These are phyloP conservation scores for Plantago ovata DNA, from an alignment of 257 asterid species.

Conservation along the genomic window DNA sequence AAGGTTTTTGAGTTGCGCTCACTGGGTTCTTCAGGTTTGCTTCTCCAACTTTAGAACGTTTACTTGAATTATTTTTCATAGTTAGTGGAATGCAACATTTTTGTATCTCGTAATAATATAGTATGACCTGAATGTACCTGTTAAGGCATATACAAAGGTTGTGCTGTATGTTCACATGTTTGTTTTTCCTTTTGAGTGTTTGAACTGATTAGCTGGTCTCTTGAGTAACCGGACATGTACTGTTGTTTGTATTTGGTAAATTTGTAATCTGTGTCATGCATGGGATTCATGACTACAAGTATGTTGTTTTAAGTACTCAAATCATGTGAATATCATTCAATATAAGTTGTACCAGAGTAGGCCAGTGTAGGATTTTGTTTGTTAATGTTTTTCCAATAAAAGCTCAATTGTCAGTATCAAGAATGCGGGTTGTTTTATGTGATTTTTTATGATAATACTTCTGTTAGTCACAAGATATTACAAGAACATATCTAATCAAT, in stretches of 20 bases:
- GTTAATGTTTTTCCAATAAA: neutral
- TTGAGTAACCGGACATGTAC: neutral
- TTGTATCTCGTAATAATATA: no score
- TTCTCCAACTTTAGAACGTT: conserved; percentile 10
- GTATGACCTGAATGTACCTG: no score
- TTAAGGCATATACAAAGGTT: no score
- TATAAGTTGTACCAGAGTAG: neutral
- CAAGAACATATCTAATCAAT: no score
- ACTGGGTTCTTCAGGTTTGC: conserved; percentile 66
- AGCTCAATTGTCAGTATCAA: no score
- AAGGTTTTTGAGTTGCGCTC: conserved; percentile 69
- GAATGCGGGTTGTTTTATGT: no score
- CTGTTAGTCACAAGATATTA: no score
- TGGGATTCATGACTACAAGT: no score
- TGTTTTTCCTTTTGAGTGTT: neutral
- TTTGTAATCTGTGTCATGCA: no score
- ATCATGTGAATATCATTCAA: neutral
- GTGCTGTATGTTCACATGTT: neutral
- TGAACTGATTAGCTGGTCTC: neutral
- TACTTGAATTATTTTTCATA: neutral
- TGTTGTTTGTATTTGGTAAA: no score
- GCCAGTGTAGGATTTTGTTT: neutral
- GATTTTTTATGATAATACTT: no score
- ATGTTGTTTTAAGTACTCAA: no score
- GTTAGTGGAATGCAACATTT: neutral